These are phyloP conservation scores for Vachellia collinsii DNA, from an alignment of 306 rosid species.

Conservation along the genomic window DNA sequence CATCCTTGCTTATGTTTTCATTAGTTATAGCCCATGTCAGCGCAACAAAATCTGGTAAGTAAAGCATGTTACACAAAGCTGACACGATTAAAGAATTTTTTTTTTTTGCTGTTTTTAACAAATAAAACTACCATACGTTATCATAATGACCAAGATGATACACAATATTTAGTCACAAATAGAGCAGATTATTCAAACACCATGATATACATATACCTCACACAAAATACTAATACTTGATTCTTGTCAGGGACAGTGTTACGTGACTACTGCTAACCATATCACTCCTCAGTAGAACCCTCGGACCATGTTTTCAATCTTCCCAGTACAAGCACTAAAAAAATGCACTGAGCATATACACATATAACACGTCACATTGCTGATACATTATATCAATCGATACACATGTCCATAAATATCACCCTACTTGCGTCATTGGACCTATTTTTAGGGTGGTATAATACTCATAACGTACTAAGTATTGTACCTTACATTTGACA, in stretches of 20 bases:
- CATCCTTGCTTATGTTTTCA: background rate
- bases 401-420: too few relatives aligned
- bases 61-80: background rate
- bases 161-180: background rate
- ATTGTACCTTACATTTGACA: too few relatives aligned
- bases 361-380: too few relatives aligned
- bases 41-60: background rate
- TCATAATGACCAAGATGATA: background rate
- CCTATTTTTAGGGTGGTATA: background rate
- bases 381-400: background rate
- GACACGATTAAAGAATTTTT: background rate
- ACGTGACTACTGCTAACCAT: background rate
- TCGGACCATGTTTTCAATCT: background rate
- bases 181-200: background rate
- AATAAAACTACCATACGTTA: background rate
- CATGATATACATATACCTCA: background rate
- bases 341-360: too few relatives aligned
- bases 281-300: background rate
- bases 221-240: background rate
- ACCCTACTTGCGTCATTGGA: background rate
- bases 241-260: background rate
- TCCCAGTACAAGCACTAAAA: background rate
- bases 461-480: background rate
- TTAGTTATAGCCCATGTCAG: background rate
- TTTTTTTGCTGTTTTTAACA: background rate